phyloP scores from a whole-genome alignment of 495 filamentous ascomycete genomes.

The Penicillium subrubescens region DNA sequence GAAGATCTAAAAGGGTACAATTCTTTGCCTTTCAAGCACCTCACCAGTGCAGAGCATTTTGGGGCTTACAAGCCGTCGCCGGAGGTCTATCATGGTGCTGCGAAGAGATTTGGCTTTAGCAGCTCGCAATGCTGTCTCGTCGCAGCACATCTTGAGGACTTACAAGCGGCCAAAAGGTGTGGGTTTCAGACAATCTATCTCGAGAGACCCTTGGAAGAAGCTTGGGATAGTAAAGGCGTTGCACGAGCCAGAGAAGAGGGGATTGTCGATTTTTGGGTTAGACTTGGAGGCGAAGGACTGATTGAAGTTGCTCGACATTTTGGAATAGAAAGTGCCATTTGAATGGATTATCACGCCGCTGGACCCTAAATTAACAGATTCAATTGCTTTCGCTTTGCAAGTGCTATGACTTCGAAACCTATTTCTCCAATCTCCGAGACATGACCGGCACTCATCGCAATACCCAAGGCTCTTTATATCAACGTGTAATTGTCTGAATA shows the following conservation, averaged over 20 bases:
- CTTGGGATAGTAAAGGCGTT: conserved; percentile 40
- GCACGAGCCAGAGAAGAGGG: conserved; percentile 20
- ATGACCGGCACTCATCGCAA: background rate
- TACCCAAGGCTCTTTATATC: background rate
- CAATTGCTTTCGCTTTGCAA: background rate
- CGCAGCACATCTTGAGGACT: conserved; percentile 66
- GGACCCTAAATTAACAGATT: too few species aligned
- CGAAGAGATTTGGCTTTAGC: conserved; percentile 51
- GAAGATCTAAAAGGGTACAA: conserved; percentile 56
- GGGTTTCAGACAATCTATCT: conserved; percentile 70
- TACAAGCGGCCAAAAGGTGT: conserved; percentile 59
- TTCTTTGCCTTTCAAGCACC: conserved; percentile 55
- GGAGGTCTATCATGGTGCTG: conserved; percentile 63
- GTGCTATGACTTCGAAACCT: background rate
- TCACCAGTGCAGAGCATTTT: conserved; percentile 65
- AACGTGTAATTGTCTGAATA: conserved; percentile 7
- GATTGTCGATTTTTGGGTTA: conserved; percentile 25
- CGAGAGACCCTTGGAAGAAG: conserved; percentile 62
- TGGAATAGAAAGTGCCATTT: conserved; percentile 13
- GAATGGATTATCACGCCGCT: background rate
- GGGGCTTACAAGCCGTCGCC: conserved; percentile 69
- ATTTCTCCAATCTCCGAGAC: background rate
- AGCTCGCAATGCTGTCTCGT: conserved; percentile 67
- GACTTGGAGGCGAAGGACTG: conserved; percentile 17
- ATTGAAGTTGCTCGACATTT: conserved; percentile 23